Percentiles rank a stretch among this genome's conserved stretches.
Evolutionary conservation across 1,284 basidiomycete species (phyloP).

Genomic region (Cutaneotrichosporon sp.): DNA sequence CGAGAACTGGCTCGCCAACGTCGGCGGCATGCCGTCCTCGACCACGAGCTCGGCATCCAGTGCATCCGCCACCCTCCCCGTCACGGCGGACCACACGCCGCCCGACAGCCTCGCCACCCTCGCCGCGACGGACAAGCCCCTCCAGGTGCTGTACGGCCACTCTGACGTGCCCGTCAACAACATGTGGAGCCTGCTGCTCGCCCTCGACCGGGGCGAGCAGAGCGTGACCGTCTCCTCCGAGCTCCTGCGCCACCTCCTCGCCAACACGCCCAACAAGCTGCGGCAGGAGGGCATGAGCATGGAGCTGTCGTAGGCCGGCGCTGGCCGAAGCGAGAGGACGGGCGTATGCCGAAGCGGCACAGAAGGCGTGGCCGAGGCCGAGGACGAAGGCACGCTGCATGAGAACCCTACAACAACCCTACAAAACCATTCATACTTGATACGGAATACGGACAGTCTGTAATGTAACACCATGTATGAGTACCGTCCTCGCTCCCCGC

Average conservation of each 20-base stretch:
- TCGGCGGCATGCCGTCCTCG: background rate
- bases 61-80: background rate
- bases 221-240: conserved; percentile 17
- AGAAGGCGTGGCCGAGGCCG: background rate
- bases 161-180: conserved; percentile 9
- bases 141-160: conserved; percentile 12
- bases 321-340: too few species aligned
- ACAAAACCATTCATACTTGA: background rate
- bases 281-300: background rate
- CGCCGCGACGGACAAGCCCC: background rate
- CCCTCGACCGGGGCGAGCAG: conserved; percentile 21
- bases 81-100: background rate
- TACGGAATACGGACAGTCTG: conserved; percentile 2
- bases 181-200: conserved; percentile 18
- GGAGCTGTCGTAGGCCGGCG: background rate
- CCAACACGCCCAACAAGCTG: background rate
- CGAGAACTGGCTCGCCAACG: conserved; percentile 10
- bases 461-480: background rate
- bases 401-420: background rate
- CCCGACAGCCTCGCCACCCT: conserved; percentile 1
- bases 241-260: conserved; percentile 21
- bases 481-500: too few species aligned
- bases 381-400: background rate
- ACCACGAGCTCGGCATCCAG: background rate
- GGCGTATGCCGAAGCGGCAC: too few species aligned